Evolutionary conservation across 257 asterid genomes (phyloP).

Genomic region (Solanum acaule): DNA sequence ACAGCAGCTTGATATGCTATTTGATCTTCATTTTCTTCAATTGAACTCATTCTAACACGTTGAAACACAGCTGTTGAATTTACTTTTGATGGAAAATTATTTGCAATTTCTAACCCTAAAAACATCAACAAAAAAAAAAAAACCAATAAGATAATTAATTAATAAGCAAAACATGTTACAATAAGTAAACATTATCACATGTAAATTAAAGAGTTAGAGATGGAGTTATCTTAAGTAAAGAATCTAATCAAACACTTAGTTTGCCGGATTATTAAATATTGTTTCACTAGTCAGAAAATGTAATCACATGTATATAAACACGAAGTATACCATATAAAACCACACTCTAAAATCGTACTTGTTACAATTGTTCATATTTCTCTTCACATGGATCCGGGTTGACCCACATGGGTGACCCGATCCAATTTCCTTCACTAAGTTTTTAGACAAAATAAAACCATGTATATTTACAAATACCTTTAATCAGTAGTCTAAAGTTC

Average conservation of each 20-base stretch:
- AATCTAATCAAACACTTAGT: no score
- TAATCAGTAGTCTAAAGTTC: background rate
- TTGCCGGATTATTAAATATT: no score
- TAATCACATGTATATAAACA: no score
- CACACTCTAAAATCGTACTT: accelerated
- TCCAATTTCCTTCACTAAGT: no score
- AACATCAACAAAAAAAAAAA: background rate
- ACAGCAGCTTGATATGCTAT: slow-evolving; percentile 88
- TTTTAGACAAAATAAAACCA: background rate
- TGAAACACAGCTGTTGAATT: slow-evolving; percentile 70
- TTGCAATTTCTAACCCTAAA: slow-evolving; percentile 78
- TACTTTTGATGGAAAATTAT: slow-evolving; percentile 69
- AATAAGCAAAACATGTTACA: background rate
- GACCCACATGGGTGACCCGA: no score
- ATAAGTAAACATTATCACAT: background rate
- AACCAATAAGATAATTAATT: background rate
- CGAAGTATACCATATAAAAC: no score
- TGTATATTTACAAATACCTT: background rate
- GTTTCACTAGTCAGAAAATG: no score
- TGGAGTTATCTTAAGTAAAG: no score
- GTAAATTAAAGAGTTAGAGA: background rate
- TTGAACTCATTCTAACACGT: slow-evolving; percentile 71
- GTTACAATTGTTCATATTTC: no score
- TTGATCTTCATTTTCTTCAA: slow-evolving; percentile 60
- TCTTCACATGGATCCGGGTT: no score